Evolutionary conservation across 2,329 filamentous ascomycete genomes (phyloP).

Genomic region (Sporothrix pseudoabietina): DNA sequence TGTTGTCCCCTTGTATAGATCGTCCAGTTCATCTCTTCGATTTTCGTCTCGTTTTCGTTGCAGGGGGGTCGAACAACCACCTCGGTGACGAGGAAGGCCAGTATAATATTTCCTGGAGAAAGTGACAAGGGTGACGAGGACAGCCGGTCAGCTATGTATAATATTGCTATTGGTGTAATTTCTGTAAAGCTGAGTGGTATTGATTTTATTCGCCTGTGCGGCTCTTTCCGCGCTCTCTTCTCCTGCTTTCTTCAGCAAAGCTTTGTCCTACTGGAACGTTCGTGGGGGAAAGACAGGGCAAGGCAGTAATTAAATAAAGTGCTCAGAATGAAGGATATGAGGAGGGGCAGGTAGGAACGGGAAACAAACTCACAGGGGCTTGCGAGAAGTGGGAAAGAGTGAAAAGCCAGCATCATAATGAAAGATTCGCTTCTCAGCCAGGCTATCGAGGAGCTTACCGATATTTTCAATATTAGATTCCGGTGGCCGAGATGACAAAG

Average conservation of each 20-base stretch:
- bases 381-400: background rate
- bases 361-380: background rate
- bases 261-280: constrained; percentile 25
- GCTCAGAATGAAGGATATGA: background rate
- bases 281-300: constrained; percentile 22
- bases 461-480: too few relatives aligned
- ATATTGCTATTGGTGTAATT: background rate
- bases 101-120: background rate
- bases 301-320: background rate
- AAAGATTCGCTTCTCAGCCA: background rate
- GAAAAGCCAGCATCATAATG: background rate
- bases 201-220: background rate
- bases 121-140: background rate
- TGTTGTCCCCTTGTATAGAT: background rate
- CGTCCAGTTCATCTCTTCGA: background rate
- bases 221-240: background rate
- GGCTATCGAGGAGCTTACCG: too few relatives aligned
- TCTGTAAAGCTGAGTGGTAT: background rate
- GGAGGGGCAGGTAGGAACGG: background rate
- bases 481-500: background rate
- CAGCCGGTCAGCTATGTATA: background rate
- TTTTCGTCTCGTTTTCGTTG: constrained; percentile 17
- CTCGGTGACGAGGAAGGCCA: background rate
- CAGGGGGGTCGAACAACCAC: background rate
- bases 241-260: background rate